phyloP scores from a whole-genome alignment of 169 alveolate genomes.

The Plasmodium reichenowi region DNA sequence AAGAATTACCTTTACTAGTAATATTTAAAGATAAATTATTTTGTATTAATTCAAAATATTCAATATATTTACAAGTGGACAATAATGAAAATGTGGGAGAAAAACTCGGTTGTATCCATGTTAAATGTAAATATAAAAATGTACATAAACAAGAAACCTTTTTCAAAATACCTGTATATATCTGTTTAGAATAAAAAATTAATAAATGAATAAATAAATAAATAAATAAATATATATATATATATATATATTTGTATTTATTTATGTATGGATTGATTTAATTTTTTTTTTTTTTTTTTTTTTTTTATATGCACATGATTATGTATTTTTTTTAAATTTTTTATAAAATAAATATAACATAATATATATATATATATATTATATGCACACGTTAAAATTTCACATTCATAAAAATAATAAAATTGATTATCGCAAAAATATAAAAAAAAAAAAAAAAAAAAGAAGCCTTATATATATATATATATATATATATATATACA shows the following conservation, averaged over 20 bases:
- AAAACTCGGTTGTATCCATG: constrained; percentile 35
- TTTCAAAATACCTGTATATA: constrained; percentile 34
- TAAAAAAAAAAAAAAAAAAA: too few species aligned
- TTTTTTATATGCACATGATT: too few species aligned
- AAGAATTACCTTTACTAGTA: constrained; percentile 28
- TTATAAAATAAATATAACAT: too few species aligned
- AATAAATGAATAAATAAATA: background rate
- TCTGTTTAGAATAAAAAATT: constrained; percentile 3
- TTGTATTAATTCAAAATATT: constrained; percentile 57
- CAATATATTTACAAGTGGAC: constrained; percentile 41
- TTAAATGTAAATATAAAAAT: constrained; percentile 28
- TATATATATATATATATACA: too few species aligned
- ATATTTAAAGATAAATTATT: constrained; percentile 64
- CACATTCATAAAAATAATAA: too few species aligned
- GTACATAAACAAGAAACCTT: constrained; percentile 18
- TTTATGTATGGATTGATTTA: too few species aligned
- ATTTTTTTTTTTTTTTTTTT: too few species aligned
- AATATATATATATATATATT: too few species aligned
- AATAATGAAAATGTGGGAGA: constrained; percentile 13
- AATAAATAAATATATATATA: background rate
- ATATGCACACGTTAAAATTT: too few species aligned
- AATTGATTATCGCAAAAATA: too few species aligned
- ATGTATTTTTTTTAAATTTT: too few species aligned
- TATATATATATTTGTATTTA: background rate
- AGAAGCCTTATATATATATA: too few species aligned